Base-by-base conservation (phyloP, 257 asterid genomes). In the Ajuga chamaepitys region DNA sequence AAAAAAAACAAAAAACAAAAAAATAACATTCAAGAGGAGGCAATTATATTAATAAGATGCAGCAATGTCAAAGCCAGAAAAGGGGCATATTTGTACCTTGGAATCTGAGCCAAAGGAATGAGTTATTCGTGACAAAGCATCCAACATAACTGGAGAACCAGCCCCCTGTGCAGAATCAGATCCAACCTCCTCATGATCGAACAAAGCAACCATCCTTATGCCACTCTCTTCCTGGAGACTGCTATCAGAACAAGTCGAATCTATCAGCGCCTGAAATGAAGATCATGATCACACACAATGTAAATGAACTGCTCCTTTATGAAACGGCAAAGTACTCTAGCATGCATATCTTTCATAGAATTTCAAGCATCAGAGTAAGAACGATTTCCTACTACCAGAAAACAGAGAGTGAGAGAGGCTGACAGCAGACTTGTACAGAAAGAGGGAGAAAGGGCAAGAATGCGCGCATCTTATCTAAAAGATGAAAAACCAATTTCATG, bases 101-200 rank as follows among this genome's bases (percentile, higher is more conserved):
- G 84, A 62, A 66, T 93, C 88, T 28, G 95, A 75, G 85, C 82
- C 59, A 70, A 94, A 94, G 63, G 89, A 79, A 81, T 58, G 64
- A 16, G 97, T 90, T 67, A 90, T 83, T 68, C 97, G 88, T 45
- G 99, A 86, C 66, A 94, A 73, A 70, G 97, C 89, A 78, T 94
- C 97, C 70, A 80, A 71, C 83, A 78, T 76, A 50, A 80, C 96
- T 2, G 99, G 97, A 54, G 99, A 94, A 68, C 99, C 97, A 25
- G 96, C 99, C 76, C 99, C 99, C 81, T 94, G 99, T 30, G 95
- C 99, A 14, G 99, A 94, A 69, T 81, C 34, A 26, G 99, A 94
- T 51, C 99, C 97, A 72, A 90, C 86, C 78, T 94, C 99, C 78
- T 90, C 99, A 21, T 94, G 99, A 80, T 94, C 97, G 74, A 88